Base-by-base conservation (phyloP, 495 filamentous ascomycete species). In the Penicillium ucsense region DNA sequence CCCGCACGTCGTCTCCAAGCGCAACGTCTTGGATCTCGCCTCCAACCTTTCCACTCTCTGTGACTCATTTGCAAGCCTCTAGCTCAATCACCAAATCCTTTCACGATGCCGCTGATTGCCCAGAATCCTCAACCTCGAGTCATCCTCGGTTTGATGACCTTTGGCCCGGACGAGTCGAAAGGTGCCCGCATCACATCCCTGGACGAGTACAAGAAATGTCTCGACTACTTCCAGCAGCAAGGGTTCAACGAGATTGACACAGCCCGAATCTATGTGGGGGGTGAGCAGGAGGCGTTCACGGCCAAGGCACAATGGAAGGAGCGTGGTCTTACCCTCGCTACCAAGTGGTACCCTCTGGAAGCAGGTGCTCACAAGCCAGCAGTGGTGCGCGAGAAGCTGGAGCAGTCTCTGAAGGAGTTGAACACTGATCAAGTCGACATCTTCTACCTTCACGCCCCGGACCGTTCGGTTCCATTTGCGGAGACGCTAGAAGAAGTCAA, bases 401-500 rank as follows among this genome's bases (percentile, higher is more conserved):
- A 84, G 46, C 75, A 61, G 10, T 84, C 79, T 11, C 63, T 95
- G 48, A 79, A 72, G 50, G 86, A 90, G 60, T 64, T 95, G 31
- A 78, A 78, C 6, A 83, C 86, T 2, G 79, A 94, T 40, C 73
- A 70, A 41, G 85, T 95, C 0, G 91, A 97, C 60, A 86, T 94
- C 42, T 85, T 86, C 65, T 95, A 95, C 51, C 73, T 95, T 6
- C 90, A 95, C 63, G 88, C 88, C 4, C 75, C 90, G 4, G 89
- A 95, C 63, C 79, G 88, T 6, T 77, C 75, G 0, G 78, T 82
- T 4, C 85, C 85, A 7, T 95, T 94, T 56, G 77, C 79, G 3
- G 85, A 90, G 53, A 91, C 90, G 0, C 76, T 95, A 31, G 72
- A 80, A 48, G 84, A 79, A 35, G 77, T 88, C 48, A 79, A 96